Conservation (phyloP, 768 basidiomycete genomes). For the Lyophyllum semitale region DNA sequence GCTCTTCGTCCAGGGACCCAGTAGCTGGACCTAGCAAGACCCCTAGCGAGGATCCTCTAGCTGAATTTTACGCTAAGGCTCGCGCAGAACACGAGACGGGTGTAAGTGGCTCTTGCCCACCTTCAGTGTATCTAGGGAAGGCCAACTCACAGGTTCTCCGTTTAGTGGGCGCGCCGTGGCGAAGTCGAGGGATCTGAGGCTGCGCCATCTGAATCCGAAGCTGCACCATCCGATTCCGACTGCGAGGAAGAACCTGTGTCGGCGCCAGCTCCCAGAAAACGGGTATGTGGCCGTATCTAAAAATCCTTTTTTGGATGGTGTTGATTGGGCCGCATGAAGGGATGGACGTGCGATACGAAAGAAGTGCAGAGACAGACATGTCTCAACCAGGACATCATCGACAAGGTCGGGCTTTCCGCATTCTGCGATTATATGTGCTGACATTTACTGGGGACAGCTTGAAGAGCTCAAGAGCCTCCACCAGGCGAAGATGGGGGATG, state of each 20-base stretch:
- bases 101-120: slow-evolving; percentile 30
- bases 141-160: not conserved
- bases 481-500: slow-evolving; percentile 55
- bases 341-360: slow-evolving; percentile 67
- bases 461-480: slow-evolving; percentile 68
- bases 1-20: slow-evolving; percentile 5
- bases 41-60: slow-evolving; percentile 52
- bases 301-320: not conserved
- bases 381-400: slow-evolving; percentile 72
- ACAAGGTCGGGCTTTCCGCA: slow-evolving; percentile 51
- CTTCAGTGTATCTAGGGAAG: not conserved
- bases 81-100: slow-evolving; percentile 45
- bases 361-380: slow-evolving; percentile 35
- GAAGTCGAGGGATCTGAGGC: slow-evolving; percentile 37
- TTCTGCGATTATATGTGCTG: not conserved
- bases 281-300: slow-evolving; percentile 22
- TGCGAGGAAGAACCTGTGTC: slow-evolving; percentile 15
- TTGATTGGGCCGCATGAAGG: slow-evolving; percentile 34
- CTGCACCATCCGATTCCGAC: slow-evolving; percentile 21
- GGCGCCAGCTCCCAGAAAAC: slow-evolving; percentile 23
- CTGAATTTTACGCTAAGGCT: slow-evolving; percentile 64
- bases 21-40: slow-evolving; percentile 3
- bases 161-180: slow-evolving; percentile 36
- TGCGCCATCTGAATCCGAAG: slow-evolving; percentile 21
- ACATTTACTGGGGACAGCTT: slow-evolving; percentile 42